Percentiles rank a stretch among this genome's conserved stretches.
phyloP scores from a whole-genome alignment of 2,329 filamentous ascomycete genomes.

The Laburnicola sp. region DNA sequence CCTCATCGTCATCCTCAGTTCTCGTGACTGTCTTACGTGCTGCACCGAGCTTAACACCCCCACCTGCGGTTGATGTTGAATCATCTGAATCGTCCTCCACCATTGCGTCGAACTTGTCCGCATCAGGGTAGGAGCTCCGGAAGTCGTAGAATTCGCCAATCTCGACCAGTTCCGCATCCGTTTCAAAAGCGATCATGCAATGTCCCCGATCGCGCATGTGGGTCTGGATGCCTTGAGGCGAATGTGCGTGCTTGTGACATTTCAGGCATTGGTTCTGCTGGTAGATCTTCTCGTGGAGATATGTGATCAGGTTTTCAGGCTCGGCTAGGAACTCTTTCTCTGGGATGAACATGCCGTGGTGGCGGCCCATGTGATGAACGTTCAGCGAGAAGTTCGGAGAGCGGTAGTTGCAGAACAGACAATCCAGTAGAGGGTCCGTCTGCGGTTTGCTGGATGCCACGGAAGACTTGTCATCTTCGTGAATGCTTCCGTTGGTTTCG shows the following conservation, averaged over 20 bases:
- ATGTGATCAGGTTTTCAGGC: conserved; percentile 75
- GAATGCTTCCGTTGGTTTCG: conserved; percentile 34
- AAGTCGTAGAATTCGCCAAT: conserved; percentile 98
- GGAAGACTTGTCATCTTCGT: conserved; percentile 48
- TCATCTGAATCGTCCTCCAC: conserved; percentile 52
- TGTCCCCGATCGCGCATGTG: conserved; percentile 98
- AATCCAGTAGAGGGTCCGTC: conserved; percentile 55
- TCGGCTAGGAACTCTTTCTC: conserved; percentile 84
- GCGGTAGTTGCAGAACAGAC: conserved; percentile 89
- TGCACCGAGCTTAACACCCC: conserved; percentile 71
- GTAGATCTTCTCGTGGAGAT: conserved; percentile 78
- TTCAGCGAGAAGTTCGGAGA: conserved; percentile 77
- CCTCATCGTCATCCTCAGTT: conserved; percentile 36
- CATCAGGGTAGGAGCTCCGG: conserved; percentile 89
- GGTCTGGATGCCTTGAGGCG: conserved; percentile 79
- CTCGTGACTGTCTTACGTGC: conserved; percentile 55
- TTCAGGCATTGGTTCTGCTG: conserved; percentile 82
- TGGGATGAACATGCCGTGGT: conserved; percentile 94
- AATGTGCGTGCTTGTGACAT: conserved; percentile 81
- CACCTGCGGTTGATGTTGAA: conserved; percentile 49
- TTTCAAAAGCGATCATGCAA: conserved; percentile 92
- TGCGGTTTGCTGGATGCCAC: conserved; percentile 33
- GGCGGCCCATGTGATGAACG: conserved; percentile 84
- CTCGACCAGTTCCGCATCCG: conserved; percentile 86
- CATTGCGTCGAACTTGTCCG: conserved; percentile 61